Conservation (phyloP, 208 protist species). For the Tritrichomonas musculus region DNA sequence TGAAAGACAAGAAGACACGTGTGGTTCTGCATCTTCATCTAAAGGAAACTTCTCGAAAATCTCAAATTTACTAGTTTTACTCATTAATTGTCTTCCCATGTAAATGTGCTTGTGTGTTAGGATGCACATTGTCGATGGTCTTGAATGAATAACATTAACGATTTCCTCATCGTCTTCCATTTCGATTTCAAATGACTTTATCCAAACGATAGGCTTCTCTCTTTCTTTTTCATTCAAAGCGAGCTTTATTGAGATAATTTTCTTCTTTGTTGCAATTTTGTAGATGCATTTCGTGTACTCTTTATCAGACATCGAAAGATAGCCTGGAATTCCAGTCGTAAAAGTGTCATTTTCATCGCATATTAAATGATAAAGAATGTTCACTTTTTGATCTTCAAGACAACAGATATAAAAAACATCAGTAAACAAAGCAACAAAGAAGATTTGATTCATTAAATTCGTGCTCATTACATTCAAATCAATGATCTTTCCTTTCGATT, state of each 20-base stretch:
- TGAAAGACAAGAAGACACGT: not conserved
- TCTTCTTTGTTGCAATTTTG: not conserved
- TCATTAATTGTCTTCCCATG: not conserved
- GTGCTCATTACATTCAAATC: not conserved
- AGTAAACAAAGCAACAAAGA: not conserved
- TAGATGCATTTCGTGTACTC: no score
- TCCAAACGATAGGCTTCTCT: not conserved
- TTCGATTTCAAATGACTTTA: no score
- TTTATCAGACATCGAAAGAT: no score
- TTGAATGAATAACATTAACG: not conserved
- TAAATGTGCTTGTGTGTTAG: not conserved
- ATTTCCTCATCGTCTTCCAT: slow-evolving; percentile 5
- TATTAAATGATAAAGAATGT: no score
- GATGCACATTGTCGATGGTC: not conserved
- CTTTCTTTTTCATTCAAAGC: not conserved
- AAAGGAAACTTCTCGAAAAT: not conserved
- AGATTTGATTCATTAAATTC: not conserved
- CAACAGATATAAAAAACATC: not conserved
- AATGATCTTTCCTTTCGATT: not conserved
- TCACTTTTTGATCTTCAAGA: no score
- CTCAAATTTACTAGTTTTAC: not conserved
- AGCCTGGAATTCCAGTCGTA: no score
- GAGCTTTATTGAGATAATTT: not conserved
- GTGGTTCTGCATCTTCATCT: not conserved
- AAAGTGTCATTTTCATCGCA: no score